Evolutionary conservation across 1,284 basidiomycete species (phyloP).

Genomic region (Pulchroboletus neoregius): DNA sequence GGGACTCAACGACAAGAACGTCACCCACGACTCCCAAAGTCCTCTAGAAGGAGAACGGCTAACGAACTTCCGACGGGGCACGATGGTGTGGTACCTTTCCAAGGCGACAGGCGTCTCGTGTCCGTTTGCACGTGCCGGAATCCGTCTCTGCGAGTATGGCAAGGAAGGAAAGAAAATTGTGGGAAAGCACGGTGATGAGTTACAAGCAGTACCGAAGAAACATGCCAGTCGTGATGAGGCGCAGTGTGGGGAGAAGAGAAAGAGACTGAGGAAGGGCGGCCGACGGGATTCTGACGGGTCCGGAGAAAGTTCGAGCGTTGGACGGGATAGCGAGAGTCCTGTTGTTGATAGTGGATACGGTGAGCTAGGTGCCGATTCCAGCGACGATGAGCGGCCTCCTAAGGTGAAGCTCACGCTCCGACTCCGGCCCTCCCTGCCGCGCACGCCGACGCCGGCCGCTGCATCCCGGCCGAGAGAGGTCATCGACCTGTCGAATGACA

Average conservation of each 20-base stretch:
- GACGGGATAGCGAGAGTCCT: constrained; percentile 22
- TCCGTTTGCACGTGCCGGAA: constrained; percentile 67
- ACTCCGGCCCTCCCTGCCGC: constrained; percentile 41
- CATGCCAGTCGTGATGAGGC: constrained; percentile 39
- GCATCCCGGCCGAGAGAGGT: constrained; percentile 30
- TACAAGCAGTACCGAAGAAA: constrained; percentile 33
- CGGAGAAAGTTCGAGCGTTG: constrained; percentile 8
- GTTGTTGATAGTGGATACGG: constrained; percentile 36
- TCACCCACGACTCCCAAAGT: constrained; percentile 1
- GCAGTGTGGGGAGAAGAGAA: constrained; percentile 66
- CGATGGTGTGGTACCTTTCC: constrained; percentile 74
- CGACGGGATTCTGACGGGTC: constrained; percentile 26
- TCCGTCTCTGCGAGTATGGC: constrained; percentile 62
- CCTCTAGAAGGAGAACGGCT: constrained; percentile 38
- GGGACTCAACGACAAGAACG: constrained; percentile 10
- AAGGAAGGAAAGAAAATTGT: constrained; percentile 43
- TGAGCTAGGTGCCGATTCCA: constrained; percentile 26
- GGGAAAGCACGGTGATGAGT: constrained; percentile 9
- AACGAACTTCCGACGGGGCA: constrained; percentile 75
- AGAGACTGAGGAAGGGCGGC: constrained; percentile 54
- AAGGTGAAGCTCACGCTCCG: constrained; percentile 65
- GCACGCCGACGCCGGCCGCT: constrained; percentile 20
- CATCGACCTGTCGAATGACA: constrained; percentile 42
- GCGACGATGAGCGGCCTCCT: constrained; percentile 50
- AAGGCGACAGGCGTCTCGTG: constrained; percentile 68